phyloP scores from a whole-genome alignment of 805 yeast species.

The Ascoidea tarda region DNA sequence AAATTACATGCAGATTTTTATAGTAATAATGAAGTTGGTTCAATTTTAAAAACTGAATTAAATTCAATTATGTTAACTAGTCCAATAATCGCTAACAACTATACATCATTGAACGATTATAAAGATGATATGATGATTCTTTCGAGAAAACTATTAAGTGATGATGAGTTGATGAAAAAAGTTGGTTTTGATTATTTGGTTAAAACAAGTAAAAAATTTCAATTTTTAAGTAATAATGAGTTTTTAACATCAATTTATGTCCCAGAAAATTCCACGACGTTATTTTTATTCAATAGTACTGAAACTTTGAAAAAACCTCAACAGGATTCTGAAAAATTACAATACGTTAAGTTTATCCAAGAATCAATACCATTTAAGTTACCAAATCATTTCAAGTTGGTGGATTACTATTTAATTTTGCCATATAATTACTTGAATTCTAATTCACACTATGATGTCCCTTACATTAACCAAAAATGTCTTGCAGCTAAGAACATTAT shows the following conservation, averaged over 20 bases:
- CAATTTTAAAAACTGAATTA: not conserved
- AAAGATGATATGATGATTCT: conserved; percentile 15
- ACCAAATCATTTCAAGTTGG: conserved; percentile 20
- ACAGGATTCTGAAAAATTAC: conserved; percentile 5
- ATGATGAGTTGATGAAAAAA: conserved; percentile 11
- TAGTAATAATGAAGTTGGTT: not conserved
- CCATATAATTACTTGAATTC: conserved; percentile 17
- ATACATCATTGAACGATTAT: not conserved
- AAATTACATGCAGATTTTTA: not conserved
- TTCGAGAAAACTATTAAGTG: conserved; percentile 16
- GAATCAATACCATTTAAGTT: conserved; percentile 25
- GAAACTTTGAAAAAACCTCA: conserved; percentile 10
- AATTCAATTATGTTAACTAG: not conserved
- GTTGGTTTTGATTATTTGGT: conserved; percentile 16
- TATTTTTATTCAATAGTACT: conserved; percentile 26
- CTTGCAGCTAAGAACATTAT: conserved; percentile 6
- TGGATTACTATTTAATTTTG: conserved; percentile 24
- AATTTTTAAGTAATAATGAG: conserved; percentile 7
- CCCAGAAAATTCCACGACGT: conserved; percentile 21
- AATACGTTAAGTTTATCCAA: conserved; percentile 16
- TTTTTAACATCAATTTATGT: conserved; percentile 13
- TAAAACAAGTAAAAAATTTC: conserved; percentile 14
- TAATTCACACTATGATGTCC: conserved; percentile 8
- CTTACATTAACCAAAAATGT: conserved; percentile 1
- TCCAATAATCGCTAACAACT: not conserved